phyloP scores from a whole-genome alignment of 169 alveolate species.

The Cystoisospora suis region DNA sequence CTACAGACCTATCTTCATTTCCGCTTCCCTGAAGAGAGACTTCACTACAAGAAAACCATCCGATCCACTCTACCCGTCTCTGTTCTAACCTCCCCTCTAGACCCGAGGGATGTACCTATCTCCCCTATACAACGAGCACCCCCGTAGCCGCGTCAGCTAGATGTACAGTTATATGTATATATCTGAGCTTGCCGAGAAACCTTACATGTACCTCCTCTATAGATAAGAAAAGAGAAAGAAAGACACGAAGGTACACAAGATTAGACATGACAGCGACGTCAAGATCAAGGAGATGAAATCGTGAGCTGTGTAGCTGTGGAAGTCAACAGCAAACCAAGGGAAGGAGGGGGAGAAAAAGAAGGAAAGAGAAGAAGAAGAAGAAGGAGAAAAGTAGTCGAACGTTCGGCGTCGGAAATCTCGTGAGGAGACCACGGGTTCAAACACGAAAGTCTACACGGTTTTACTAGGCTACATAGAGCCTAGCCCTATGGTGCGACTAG shows the following conservation, averaged over 20 bases:
- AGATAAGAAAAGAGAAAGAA: not conserved
- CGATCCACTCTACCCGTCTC: not conserved
- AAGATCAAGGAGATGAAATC: too few species aligned
- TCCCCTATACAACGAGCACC: not conserved
- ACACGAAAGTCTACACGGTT: too few species aligned
- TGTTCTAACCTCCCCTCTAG: not conserved
- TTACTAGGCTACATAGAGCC: too few species aligned
- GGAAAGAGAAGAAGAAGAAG: too few species aligned
- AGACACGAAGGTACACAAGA: not conserved
- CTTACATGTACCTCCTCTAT: not conserved
- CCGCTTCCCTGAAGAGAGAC: not conserved
- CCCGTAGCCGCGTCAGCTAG: not conserved
- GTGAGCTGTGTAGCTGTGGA: too few species aligned
- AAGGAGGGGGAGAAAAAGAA: too few species aligned
- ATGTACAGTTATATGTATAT: not conserved
- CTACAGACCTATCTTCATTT: not conserved
- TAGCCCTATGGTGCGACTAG: too few species aligned
- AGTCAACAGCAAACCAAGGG: too few species aligned
- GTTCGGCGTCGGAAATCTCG: too few species aligned
- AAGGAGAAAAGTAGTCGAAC: too few species aligned
- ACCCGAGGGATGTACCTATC: not conserved
- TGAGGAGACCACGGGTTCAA: too few species aligned
- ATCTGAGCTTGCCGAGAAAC: not conserved
- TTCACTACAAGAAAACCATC: not conserved
- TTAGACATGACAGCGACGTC: too few species aligned